Conservation (phyloP, 495 filamentous ascomycete species). For the Penicillium riverlandense region DNA sequence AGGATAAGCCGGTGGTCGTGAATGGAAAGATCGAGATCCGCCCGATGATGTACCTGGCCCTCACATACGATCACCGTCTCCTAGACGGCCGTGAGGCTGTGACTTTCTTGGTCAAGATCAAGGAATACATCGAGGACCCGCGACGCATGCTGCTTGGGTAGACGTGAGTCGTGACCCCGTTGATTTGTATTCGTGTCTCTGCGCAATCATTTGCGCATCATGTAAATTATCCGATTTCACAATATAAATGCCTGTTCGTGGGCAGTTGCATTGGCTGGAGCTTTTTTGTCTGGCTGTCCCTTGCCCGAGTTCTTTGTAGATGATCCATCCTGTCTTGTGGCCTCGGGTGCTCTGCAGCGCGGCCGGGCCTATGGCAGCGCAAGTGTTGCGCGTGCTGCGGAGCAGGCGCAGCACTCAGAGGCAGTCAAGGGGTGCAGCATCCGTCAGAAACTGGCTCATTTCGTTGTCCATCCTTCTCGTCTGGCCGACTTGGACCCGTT, state of each 20-base stretch:
- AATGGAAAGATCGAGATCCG: constrained; percentile 91
- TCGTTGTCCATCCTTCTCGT: no score
- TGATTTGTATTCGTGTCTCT: constrained; percentile 8
- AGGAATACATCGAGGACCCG: constrained; percentile 98
- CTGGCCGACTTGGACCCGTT: no score
- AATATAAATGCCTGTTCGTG: constrained; percentile 14
- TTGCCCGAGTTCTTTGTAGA: no score
- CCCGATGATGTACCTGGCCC: constrained; percentile 98
- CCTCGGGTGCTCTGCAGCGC: no score
- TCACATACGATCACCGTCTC: constrained; percentile 95
- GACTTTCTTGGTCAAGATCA: constrained; percentile 94
- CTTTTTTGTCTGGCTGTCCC: no score
- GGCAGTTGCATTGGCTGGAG: neutral
- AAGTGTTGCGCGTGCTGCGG: no score
- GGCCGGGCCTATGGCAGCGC: no score
- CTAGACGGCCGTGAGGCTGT: constrained; percentile 94
- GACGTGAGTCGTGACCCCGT: constrained; percentile 3
- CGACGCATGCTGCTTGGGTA: constrained; percentile 76
- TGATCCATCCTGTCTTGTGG: no score
- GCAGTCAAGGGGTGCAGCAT: no score
- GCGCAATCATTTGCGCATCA: constrained; percentile 8
- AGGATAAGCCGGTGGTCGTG: constrained; percentile 83
- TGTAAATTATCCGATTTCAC: constrained; percentile 33
- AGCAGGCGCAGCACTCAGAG: no score
- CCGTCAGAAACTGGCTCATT: no score